phyloP scores from a whole-genome alignment of 176 grass and related monocot species.

The Aegilops longissima region DNA sequence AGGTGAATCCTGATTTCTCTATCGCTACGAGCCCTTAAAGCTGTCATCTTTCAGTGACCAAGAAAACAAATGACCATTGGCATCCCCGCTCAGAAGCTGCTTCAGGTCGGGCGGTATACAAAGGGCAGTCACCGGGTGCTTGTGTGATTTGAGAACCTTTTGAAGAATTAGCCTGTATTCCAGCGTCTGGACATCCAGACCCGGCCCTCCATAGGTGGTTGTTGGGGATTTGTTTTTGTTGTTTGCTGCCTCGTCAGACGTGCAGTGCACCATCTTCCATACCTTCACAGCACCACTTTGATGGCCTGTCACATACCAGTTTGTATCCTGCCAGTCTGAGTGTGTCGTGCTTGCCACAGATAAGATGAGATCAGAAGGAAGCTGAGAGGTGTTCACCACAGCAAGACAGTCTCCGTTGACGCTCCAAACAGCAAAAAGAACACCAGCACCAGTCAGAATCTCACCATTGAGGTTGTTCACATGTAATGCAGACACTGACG shows the following conservation, averaged over 20 bases:
- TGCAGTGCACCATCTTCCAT: conserved; percentile 98
- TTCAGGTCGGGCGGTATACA: conserved; percentile 87
- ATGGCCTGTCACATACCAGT: conserved; percentile 96
- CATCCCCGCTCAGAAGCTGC: conserved; percentile 88
- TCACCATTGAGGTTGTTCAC: conserved; percentile 91
- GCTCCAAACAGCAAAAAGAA: conserved; percentile 94
- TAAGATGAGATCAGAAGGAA: conserved; percentile 97
- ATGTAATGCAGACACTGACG: conserved; percentile 80
- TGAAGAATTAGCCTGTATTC: conserved; percentile 88
- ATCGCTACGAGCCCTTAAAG: conserved; percentile 66
- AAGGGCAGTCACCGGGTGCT: conserved; percentile 94
- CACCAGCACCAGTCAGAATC: conserved; percentile 85
- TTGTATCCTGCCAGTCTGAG: conserved; percentile 94
- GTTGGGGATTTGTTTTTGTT: conserved; percentile 50
- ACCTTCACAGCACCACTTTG: conserved; percentile 98
- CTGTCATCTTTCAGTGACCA: conserved; percentile 93
- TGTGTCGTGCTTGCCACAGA: conserved; percentile 74
- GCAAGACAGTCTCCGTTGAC: conserved; percentile 94
- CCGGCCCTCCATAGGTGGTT: conserved; percentile 51
- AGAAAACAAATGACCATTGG: conserved; percentile 67
- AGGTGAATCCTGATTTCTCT: conserved; percentile 32
- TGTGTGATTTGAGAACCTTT: conserved; percentile 95
- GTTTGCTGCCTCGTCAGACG: conserved; percentile 56
- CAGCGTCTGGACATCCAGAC: conserved; percentile 52
- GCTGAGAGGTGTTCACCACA: conserved; percentile 88